Base-by-base conservation (phyloP, 1,284 basidiomycete genomes). In the Ustilago sp. region DNA sequence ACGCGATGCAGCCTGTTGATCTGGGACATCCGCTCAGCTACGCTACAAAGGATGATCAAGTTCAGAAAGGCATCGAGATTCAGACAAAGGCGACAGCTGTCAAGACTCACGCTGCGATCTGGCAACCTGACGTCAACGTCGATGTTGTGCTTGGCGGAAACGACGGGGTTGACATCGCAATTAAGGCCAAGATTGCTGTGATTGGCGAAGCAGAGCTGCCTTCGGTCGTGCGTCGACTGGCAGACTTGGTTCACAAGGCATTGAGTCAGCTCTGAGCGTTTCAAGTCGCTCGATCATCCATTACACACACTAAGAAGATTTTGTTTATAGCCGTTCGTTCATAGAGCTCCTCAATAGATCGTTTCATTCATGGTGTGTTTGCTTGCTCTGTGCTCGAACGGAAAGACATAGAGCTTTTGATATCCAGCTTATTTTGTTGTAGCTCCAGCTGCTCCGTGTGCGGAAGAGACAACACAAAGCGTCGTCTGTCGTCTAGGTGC, bases 11-110 rank as follows among this genome's bases (percentile, higher is more conserved):
- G 32, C n/a, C 15, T 2, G 13, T 76, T 5, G 65, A 72, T 11
- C 56, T 76, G 3, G 74, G 68, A 2, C 54, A 68, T 36, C 74
- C 74, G 52, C 66, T 71, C 59, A 53, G 48, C 13, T 67, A 67
- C 50, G 11, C 54, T 3, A 17, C 19, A 13, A 43, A 53, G 17
- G 8, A 54, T 3, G 38, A 28, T 12, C 9, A 13, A 47, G 19
- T 2, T 19, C 28, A 43, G 12, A 19, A 35, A n/a, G 43, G 4
- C n/a, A 34, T 35, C 17, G 56, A 58, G 2, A n/a, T 19, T 7
- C 17, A 34, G 48, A 41, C 13, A 4, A 23, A 38, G 36, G 57
- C 47, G 3, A 36, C 43, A 28, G 67, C 45, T 23, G 60, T 59
- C 0, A 38, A 47, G 9, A 31, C 17, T 28, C 56, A 65, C 31